Evolutionary conservation across 2,329 filamentous ascomycete species (phyloP).

Genomic region (Didymella pomorum): DNA sequence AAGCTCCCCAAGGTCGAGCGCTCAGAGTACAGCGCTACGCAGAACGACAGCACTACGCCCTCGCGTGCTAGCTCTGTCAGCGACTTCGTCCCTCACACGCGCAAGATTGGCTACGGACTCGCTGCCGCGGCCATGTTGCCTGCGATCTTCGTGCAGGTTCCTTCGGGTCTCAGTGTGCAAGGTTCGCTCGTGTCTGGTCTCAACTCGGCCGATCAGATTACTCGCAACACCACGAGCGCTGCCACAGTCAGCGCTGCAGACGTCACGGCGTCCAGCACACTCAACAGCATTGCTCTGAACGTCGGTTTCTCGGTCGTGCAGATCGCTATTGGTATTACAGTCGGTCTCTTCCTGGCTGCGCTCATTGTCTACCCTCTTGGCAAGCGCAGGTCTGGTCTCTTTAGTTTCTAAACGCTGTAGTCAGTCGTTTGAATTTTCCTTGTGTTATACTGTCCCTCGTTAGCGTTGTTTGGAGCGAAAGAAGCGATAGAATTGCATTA

Average conservation of each 20-base stretch:
- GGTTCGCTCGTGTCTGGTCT: conserved; percentile 66
- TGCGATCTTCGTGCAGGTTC: conserved; percentile 78
- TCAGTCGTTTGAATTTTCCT: not conserved
- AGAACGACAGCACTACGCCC: conserved; percentile 27
- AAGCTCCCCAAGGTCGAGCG: conserved; percentile 27
- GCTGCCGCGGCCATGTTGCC: conserved; percentile 86
- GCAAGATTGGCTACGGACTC: conserved; percentile 71
- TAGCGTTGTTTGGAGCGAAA: conserved; percentile 17
- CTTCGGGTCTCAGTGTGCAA: conserved; percentile 65
- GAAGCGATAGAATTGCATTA: conserved; percentile 20
- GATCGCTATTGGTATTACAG: conserved; percentile 61
- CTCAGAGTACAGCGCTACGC: conserved; percentile 31
- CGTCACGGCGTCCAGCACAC: conserved; percentile 24
- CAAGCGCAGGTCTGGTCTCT: conserved; percentile 55
- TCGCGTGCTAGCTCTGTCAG: conserved; percentile 35
- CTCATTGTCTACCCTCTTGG: conserved; percentile 60
- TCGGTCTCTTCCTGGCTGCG: conserved; percentile 59
- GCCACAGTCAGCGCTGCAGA: conserved; percentile 51
- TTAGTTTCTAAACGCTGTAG: conserved; percentile 40
- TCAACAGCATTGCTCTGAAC: conserved; percentile 57
- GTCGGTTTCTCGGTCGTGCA: conserved; percentile 60
- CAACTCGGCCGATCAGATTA: conserved; percentile 64
- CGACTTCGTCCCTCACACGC: conserved; percentile 41
- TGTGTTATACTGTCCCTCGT: conserved; percentile 2
- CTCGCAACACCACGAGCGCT: conserved; percentile 55